Evolutionary conservation across 1,284 basidiomycete species (phyloP).

Genomic region (Thelephora terrestris): DNA sequence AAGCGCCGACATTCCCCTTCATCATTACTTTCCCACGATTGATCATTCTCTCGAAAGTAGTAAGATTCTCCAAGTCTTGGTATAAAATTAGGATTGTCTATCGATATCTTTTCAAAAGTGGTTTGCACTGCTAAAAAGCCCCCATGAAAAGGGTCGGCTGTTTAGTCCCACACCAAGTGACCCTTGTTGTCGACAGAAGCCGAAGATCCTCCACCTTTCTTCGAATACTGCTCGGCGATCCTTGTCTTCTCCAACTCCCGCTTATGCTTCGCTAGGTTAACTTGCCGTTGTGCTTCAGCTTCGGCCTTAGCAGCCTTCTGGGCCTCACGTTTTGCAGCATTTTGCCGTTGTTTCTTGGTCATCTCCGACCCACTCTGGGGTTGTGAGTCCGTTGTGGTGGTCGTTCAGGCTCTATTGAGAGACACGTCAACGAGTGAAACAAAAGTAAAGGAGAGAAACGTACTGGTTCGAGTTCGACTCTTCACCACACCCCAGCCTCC

Average conservation of each 20-base stretch:
- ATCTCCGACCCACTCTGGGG: conserved; percentile 29
- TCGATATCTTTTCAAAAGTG: no score
- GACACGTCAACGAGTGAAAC: not conserved
- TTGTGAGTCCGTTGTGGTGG: conserved; percentile 5
- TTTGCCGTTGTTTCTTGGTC: conserved; percentile 63
- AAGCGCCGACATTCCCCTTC: no score
- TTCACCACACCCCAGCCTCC: conserved; percentile 65
- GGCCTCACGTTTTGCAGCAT: conserved; percentile 47
- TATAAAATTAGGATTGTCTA: no score
- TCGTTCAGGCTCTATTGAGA: not conserved
- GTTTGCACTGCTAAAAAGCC: no score
- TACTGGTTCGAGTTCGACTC: conserved; percentile 39
- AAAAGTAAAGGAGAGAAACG: conserved; percentile 13
- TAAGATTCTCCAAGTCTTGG: no score
- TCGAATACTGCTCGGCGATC: conserved; percentile 37
- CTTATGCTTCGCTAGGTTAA: conserved; percentile 46
- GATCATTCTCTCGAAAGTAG: no score
- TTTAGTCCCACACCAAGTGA: conserved; percentile 21
- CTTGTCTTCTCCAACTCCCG: conserved; percentile 44
- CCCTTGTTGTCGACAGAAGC: conserved; percentile 22
- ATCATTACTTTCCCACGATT: no score
- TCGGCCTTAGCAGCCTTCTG: conserved; percentile 47
- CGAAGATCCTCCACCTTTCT: conserved; percentile 19
- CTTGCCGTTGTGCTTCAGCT: conserved; percentile 41
- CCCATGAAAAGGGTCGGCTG: no score